A percentile compares a stretch with the other conserved stretches of the same genome.
Conservation (phyloP, 768 basidiomycete genomes). For the Lactarius vividus region DNA sequence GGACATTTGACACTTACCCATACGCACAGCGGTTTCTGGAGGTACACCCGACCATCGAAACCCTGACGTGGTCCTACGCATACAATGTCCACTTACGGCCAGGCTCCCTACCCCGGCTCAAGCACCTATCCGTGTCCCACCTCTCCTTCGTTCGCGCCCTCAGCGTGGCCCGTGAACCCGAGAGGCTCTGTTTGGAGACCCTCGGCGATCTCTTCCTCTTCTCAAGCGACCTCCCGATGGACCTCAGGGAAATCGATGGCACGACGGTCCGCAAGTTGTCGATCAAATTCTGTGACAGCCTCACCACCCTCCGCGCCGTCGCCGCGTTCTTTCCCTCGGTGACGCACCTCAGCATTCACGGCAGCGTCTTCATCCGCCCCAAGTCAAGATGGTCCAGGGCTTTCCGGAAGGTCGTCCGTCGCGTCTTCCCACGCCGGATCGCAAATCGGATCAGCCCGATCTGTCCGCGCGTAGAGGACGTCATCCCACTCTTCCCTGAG, state of each 20-base stretch:
- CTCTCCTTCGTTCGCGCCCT: constrained; percentile 24
- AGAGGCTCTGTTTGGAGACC: constrained; percentile 17
- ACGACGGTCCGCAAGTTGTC: constrained; percentile 17
- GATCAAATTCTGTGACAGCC: constrained; percentile 26
- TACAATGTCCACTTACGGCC: constrained; percentile 13
- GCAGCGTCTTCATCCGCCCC: constrained; percentile 20
- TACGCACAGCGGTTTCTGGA: constrained; percentile 24
- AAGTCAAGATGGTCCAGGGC: constrained; percentile 17
- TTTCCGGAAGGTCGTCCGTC: constrained; percentile 11
- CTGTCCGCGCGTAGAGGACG: constrained; percentile 22
- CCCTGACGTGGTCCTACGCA: constrained; percentile 20
- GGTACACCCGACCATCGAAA: constrained; percentile 23
- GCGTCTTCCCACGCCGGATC: constrained; percentile 16
- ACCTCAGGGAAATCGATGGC: constrained; percentile 20
- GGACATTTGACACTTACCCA: constrained; percentile 22
- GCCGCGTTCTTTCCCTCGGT: constrained; percentile 23
- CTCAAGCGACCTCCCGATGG: constrained; percentile 21
- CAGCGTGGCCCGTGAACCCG: constrained; percentile 15
- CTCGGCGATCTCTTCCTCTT: constrained; percentile 26
- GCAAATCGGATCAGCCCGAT: constrained; percentile 19
- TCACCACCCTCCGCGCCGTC: constrained; percentile 21
- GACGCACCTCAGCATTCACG: constrained; percentile 22
- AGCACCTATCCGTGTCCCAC: constrained; percentile 24
- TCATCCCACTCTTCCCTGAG: constrained; percentile 25
- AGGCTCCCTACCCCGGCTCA: constrained; percentile 17